Evolutionary conservation across 345 rosid species (phyloP), one percentile per base, ranked within the genome.

Genomic region (Jatropha curcas): DNA sequence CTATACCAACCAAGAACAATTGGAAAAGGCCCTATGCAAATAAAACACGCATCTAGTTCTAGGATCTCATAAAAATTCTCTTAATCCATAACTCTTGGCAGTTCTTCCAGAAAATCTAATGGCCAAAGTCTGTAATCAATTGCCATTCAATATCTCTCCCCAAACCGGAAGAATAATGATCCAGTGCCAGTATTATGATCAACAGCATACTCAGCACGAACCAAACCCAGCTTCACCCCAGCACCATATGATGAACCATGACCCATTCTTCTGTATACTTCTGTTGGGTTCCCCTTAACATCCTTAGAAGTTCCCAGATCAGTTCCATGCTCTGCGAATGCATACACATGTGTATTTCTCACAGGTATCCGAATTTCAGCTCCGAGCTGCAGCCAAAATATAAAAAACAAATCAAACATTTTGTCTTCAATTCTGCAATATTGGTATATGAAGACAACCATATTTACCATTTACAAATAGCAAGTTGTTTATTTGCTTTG

Each of bases 251-350:
- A 95, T 12, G 99, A 95, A 71, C 99, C 98, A 3, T 86, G 89
- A 45, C 97, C 98, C 96, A 84, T 79, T 81, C 98, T 89, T 81
- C 93, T 83, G 77, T 92, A 95, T 10, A 91, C 98, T 60, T 87
- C 97, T 14, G 99, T 95, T 39, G 99, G 99, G 76, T 95, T 95
- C 37, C 99, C 99, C 78, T 95, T 95, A 70, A 95, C 97, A 70
- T 91, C 96, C 84, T 95, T 92, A 3, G 98, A 95, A 75, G 87
- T 87, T 81, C 99, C 99, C 65, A 92, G 84, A 80, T 95, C 98
- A 41, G 86, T 95, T 67, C 99, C 99, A 71, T 95, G 99, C 83
- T 95, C 98, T 12, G 88, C 97, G 85, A 95, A 95, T 20, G 91
- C 90, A 71, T 91, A 95, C 4, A 89, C 81, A 19, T 92, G 94